A percentile compares a stretch with the other conserved stretches of the same genome.
These are phyloP conservation scores for Pseudogymnoascus sp. DNA, from an alignment of 2,329 filamentous ascomycete species.

Conservation along the genomic window DNA sequence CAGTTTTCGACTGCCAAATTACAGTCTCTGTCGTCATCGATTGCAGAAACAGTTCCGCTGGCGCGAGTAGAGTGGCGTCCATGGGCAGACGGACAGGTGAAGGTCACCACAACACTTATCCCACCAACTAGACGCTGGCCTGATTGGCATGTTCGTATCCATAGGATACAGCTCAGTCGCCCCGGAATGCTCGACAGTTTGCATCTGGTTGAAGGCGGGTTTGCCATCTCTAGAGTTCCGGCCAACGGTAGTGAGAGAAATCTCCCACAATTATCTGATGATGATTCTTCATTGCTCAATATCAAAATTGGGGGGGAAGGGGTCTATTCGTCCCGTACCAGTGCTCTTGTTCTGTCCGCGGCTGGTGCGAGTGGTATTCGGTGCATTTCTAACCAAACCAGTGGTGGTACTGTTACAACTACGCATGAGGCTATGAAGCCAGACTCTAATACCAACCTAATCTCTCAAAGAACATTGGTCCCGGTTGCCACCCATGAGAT, in stretches of 20 bases:
- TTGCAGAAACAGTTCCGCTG: background rate
- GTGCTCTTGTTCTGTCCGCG: background rate
- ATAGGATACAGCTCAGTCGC: background rate
- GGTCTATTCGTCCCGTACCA: background rate
- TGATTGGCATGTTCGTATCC: slow-evolving; percentile 17
- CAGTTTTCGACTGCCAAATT: background rate
- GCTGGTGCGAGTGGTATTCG: slow-evolving; percentile 9
- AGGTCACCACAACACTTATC: slow-evolving; percentile 14
- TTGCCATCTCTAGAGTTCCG: slow-evolving; percentile 11
- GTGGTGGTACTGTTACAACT: background rate
- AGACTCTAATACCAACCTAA: slow-evolving; percentile 15
- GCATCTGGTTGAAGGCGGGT: slow-evolving; percentile 11
- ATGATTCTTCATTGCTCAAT: background rate
- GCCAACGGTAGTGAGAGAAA: background rate
- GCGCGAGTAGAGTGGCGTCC: slow-evolving; percentile 9
- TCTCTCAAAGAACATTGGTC: slow-evolving; percentile 12
- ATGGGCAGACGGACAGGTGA: slow-evolving; percentile 8
- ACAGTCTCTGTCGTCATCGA: background rate
- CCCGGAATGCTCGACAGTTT: background rate
- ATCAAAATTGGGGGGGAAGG: background rate
- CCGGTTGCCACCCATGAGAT: slow-evolving; percentile 11
- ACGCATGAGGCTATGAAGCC: slow-evolving; percentile 9
- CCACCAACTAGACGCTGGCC: slow-evolving; percentile 14
- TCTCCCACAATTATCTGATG: background rate
- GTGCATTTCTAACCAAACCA: background rate